Conservation (phyloP, 306 rosid genomes). For the Cyamopsis tetragonoloba region DNA sequence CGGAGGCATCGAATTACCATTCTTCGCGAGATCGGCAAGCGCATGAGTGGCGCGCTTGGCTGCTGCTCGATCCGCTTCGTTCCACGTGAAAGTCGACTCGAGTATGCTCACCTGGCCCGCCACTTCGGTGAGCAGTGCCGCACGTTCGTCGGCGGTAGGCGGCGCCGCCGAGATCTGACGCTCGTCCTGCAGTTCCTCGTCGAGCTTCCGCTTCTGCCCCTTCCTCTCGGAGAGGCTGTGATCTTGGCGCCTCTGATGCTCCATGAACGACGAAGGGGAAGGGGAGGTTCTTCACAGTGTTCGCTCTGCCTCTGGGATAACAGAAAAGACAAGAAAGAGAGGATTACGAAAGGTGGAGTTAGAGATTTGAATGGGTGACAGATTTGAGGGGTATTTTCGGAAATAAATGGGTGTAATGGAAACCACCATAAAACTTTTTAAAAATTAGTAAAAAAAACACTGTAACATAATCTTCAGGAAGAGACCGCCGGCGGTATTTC, state of each 20-base stretch:
- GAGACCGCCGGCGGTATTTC: no score
- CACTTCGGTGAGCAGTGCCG: conserved; percentile 58
- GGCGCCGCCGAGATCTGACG: conserved; percentile 58
- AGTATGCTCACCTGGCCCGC: conserved; percentile 61
- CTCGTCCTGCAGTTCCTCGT: conserved; percentile 61
- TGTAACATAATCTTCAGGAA: no score
- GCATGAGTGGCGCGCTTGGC: conserved; percentile 96
- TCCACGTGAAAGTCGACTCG: conserved; percentile 72
- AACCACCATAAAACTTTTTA: neutral
- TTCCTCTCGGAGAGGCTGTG: conserved; percentile 74
- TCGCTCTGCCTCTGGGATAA: conserved; percentile 29
- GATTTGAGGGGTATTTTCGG: conserved; percentile 39
- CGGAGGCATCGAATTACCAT: conserved; percentile 50
- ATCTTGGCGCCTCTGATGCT: conserved; percentile 59
- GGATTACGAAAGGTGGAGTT: conserved; percentile 32
- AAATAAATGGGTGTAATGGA: neutral
- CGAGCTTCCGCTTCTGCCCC: conserved; percentile 93
- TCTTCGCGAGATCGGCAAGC: conserved; percentile 96
- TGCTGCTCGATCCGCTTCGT: conserved; percentile 75
- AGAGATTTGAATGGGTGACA: conserved; percentile 35
- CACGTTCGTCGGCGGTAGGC: conserved; percentile 65
- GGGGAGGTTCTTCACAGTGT: conserved; percentile 25
- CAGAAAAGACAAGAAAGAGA: neutral
- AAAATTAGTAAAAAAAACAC: neutral
- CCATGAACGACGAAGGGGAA: conserved; percentile 48